Base-by-base conservation (phyloP, 106 monocot genomes). In the Gastrodia elata region DNA sequence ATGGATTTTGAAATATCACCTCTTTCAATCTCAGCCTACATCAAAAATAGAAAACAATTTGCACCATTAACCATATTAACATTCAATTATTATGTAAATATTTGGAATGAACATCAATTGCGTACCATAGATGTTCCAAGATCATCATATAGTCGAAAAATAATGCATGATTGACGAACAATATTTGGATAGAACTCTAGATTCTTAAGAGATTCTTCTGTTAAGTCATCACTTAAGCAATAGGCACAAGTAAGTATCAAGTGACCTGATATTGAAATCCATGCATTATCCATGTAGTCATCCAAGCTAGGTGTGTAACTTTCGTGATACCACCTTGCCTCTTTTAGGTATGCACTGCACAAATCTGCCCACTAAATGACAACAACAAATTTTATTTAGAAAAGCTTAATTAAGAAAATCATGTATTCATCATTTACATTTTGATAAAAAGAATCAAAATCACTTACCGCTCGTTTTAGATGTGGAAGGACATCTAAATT, bases 1-100 rank as follows among this genome's bases (percentile, higher is more conserved):
- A 82, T 78, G 25, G 82, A 73, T 69, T 82, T 82, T 5, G 76
- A 43, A 8, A 78, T 74, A 38, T 78, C 82, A 0, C 81, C 82
- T 39, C 82, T 64, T 24, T 36, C 8, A 4, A 77, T 9, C 56
- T 82, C 82, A 56, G 44, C 73, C 82, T 82, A 25, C 38, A 55
- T 75, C 40, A 25, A 70, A 70, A 68, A 9, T 22, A 5, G 22
- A 24, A n/a, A 68, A 37, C 14, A 16, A 68, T 4, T 26, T 1
- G 14, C 36, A 22, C 16, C 4, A 16, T 4, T 34, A 26, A 27
- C 16, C 16, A 67, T 35, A 67, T 68, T 16, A 3, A 8, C 20
- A 68, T 10, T 32, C 11, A 68, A 16, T 14, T 11, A 37, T 37
- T 35, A 6, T 68, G 4, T 30, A 30, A 28, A 32, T 30, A 32